phyloP scores from a whole-genome alignment of 768 basidiomycete species.

The Amanita rimosa region DNA sequence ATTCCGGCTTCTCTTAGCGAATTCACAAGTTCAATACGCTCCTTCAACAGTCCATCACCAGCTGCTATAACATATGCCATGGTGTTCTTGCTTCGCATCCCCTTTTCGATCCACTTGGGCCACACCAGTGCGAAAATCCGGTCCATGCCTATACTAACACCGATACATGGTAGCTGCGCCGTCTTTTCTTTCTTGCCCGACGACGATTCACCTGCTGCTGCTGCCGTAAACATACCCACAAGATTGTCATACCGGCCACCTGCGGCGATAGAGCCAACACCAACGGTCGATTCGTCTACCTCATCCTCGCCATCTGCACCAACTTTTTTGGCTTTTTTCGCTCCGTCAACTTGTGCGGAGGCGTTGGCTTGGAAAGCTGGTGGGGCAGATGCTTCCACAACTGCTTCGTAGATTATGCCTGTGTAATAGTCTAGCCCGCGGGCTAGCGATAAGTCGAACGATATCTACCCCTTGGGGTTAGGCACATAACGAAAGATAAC shows the following conservation, averaged over 20 bases:
- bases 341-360: constrained; percentile 15
- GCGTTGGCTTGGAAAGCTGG: constrained; percentile 55
- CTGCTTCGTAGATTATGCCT: constrained; percentile 95
- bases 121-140: constrained; percentile 86
- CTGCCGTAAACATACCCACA: constrained; percentile 83
- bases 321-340: constrained; percentile 31
- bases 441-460: constrained; percentile 95
- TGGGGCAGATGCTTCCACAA: constrained; percentile 88
- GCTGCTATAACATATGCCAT: constrained; percentile 91
- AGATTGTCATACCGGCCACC: constrained; percentile 96
- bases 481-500: neutral
- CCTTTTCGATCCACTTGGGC: constrained; percentile 73
- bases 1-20: constrained; percentile 22
- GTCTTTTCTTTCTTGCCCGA: constrained; percentile 42
- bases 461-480: constrained; percentile 43
- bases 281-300: constrained; percentile 85
- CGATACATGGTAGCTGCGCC: constrained; percentile 72
- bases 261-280: constrained; percentile 98
- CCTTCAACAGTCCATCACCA: constrained; percentile 79
- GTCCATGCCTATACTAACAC: constrained; percentile 89
- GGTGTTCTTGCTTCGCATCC: constrained; percentile 78
- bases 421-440: constrained; percentile 98
- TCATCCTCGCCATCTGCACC: constrained; percentile 60
- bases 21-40: constrained; percentile 18
- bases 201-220: constrained; percentile 49